Evolutionary conservation across 1,284 basidiomycete genomes (phyloP), one percentile per base, ranked within the genome.

Genomic region (Hemileia vastatrix): DNA sequence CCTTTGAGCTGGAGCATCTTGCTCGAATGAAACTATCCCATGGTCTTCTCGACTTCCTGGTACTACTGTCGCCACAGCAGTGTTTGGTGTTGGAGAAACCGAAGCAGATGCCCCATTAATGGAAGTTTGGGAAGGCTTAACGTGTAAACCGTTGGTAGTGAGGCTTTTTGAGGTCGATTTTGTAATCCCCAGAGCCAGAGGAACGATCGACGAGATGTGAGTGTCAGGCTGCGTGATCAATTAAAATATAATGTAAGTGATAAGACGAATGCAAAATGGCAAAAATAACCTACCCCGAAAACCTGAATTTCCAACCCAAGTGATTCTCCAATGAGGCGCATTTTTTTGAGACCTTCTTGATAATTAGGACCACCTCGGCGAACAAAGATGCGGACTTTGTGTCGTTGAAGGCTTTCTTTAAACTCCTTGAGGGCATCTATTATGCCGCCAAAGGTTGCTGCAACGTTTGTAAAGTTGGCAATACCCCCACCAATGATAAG

Each of bases 401-500:
- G 90, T 57, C 81, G 80, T 74, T 89, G 86, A 67, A 95, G 83
- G 58, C 85, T 85, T 61, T 83, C 80, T 81, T 93, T 90, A 84
- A 84, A 92, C 79, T 92, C 88, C 82, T 95, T 89, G 72, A 98
- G 83, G 19, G 94, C 94, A 65, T 86, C 89, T 77, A 98, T 97
- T 82, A 97, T 98, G 70, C 94, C 94, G 83, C 97, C 97, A 87
- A 98, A 98, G 67, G 94, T 98, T 15, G 94, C 87, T 45, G 94
- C 94, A 71, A 98, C 93, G 77, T 98, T 97, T 77, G 93, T 97
- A 80, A 98, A 98, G 85, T 98, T 98, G 81, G 94, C 94, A 70
- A 97, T 96, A 80, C 94, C 94, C 81, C 95, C 95, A 78, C 94
- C 95, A 69, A 98, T 96, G 83, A 98, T 96, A 78, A 98, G 88